phyloP scores from a whole-genome alignment of 75 land plant species.

The Pinus albicaulis region DNA sequence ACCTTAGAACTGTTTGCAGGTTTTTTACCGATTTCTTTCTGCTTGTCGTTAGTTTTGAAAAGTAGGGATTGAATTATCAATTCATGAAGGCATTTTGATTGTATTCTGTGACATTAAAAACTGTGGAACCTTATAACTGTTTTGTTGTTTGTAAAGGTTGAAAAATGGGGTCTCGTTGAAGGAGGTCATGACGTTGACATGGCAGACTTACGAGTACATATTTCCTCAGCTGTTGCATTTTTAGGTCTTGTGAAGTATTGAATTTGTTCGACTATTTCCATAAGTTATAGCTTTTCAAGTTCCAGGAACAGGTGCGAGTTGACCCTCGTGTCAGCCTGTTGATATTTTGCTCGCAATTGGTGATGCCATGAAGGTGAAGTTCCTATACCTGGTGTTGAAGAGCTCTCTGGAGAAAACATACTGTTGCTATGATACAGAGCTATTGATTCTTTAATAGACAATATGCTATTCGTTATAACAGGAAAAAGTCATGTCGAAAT shows the following conservation, averaged over 20 bases:
- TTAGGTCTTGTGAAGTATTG: conserved; percentile 51
- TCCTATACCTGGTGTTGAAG: neutral
- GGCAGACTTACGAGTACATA: conserved; percentile 81
- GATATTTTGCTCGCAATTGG: neutral
- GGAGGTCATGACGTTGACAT: conserved; percentile 98
- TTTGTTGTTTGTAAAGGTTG: conserved; percentile 40
- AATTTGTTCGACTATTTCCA: neutral
- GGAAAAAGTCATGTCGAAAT: neutral
- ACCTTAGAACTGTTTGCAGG: conserved; percentile 45
- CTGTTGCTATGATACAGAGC: neutral
- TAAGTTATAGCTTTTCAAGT: neutral
- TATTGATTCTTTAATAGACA: neutral
- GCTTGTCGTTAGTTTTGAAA: neutral
- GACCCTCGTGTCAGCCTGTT: neutral
- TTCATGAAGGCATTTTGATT: neutral
- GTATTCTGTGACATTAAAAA: conserved; percentile 1
- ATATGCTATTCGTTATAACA: neutral
- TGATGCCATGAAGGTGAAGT: neutral
- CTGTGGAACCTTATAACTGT: neutral
- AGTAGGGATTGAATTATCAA: no score
- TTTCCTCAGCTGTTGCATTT: conserved; percentile 75
- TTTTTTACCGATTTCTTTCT: conserved; percentile 7
- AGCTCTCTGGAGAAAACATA: neutral
- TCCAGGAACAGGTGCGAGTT: neutral
- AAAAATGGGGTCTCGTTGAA: conserved; percentile 92